Evolutionary conservation across 371 early-diverging fungal species (phyloP), one percentile per base, ranked within the genome.

Genomic region (Apophysomyces ossiformis): DNA sequence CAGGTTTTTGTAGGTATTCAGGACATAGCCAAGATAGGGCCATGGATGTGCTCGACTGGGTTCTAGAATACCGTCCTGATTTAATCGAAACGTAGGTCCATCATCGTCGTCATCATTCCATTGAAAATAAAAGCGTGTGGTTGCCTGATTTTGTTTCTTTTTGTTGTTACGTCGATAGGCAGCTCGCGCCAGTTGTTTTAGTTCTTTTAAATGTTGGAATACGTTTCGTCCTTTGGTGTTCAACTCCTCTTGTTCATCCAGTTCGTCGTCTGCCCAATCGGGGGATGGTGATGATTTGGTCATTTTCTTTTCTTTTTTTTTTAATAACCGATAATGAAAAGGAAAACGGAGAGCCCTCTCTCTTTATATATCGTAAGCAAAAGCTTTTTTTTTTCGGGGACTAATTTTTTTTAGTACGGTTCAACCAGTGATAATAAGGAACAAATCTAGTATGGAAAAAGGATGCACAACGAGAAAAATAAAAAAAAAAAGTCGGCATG

Each of bases 1-100:
- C 41, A 76, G 56, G 21, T 70, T 76, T 18, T 70, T 72, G 59
- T 75, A 70, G 12, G 67, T 67, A 5, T 64, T 69, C 7, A 73
- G 5, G 4, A 58, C 67, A 64, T 73, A 73, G 21, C 67, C 45
- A 69, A 64, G 69, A 32, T 73, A 73, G 7, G 54, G 54, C 54
- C 54, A 50, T 50, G 54, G 54, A 21, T 50, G 54, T 9, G 54
- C 54, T 9, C 70, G 64, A 56, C 73, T 73, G 8, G 73, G 70
- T 8, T 47, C 39, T 21, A 50, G 54, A n/a, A 50, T 26, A 7
- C 54, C 54, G 54, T 8, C 21, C 4, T 50, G 18, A 50, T 50
- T 50, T 50, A 50, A 26, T 50, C 54, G 54, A 21, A 50, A 50
- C 7, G 54, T 18, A 4, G 54, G 54, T 21, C 54, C 54, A 18